Conservation (phyloP, 2,329 filamentous ascomycete genomes). For the Drechslerella dactyloides region DNA sequence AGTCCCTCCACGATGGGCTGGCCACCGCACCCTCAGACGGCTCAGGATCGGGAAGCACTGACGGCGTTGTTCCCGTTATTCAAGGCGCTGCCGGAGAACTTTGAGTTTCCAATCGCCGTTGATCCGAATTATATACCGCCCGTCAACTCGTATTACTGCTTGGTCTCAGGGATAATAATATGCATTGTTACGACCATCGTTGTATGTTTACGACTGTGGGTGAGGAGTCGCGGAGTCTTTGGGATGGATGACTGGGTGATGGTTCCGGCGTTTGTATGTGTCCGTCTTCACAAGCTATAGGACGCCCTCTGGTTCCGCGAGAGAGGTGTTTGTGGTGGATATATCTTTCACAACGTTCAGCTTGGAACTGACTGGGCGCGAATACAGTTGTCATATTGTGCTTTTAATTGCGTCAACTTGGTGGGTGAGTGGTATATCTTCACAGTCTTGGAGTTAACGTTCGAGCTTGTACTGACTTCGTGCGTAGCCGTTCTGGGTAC, state of each 20-base stretch:
- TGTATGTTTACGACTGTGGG: slow-evolving; percentile 40
- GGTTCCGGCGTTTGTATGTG: slow-evolving; percentile 47
- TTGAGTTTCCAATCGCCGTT: slow-evolving; percentile 32
- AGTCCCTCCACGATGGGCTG: slow-evolving; percentile 22
- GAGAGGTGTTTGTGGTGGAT: background rate
- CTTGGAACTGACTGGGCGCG: background rate
- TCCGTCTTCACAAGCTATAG: background rate
- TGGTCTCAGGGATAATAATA: slow-evolving; percentile 24
- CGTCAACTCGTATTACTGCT: slow-evolving; percentile 32
- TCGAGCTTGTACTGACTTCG: background rate
- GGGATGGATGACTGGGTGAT: slow-evolving; percentile 51
- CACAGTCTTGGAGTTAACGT: background rate
- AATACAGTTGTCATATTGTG: slow-evolving; percentile 35
- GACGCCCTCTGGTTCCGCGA: no score
- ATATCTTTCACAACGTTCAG: background rate
- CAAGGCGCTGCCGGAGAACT: slow-evolving; percentile 27
- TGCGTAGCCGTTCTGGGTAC: slow-evolving; percentile 21
- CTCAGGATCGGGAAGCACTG: slow-evolving; percentile 26
- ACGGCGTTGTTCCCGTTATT: slow-evolving; percentile 29
- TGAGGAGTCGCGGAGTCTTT: slow-evolving; percentile 39
- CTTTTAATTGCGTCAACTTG: slow-evolving; percentile 38
- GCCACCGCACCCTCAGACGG: slow-evolving; percentile 40
- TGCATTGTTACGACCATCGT: slow-evolving; percentile 23
- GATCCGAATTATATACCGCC: slow-evolving; percentile 38
- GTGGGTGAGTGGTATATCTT: slow-evolving; percentile 28